Base-by-base conservation (phyloP, 371 early-diverging fungal genomes). In the Gilbertella persicaria region DNA sequence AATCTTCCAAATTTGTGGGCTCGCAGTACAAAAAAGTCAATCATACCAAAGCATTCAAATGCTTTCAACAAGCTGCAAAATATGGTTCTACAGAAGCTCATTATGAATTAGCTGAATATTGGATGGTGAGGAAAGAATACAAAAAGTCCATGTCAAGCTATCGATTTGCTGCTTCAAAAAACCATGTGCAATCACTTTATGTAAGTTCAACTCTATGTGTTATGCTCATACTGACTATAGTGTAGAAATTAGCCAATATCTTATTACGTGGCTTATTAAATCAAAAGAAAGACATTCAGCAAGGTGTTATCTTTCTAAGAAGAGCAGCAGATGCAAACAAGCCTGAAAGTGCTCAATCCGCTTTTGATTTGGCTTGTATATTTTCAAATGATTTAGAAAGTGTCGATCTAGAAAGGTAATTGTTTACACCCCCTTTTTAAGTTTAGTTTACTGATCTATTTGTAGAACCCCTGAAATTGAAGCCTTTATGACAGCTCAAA, bases 91-190 rank as follows among this genome's bases (percentile, higher is more conserved):
- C 51, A 2, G 72, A 75, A 14, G 69, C 66, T 4, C 60, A 67
- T 36, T 67, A 71, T 50, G 66, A 67, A 36, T 38, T 74, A 19
- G 75, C 64, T 4, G 60, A 64, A 41, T 69, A 62, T 20, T 69
- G 55, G 39, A 91, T 89, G 58, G 71, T 74, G 24, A 80, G 80
- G 43, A 79, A 79, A 50, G 84, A 88, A 47, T 68, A 62, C 29
- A 75, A 68, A 47, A 84, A 86, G 47, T 84, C 94, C 0, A 69
- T 90, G 19, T 78, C 85, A 48, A 84, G 84, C 59, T 94, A 89
- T 73, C 78, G 82, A 62, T 82, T 81, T 61, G 89, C 91, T 0
- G 90, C 93, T 6, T 75, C 81, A 41, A 71, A 87, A 47, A 81
- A 90, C 50, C 82, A 89, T 62, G 73, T 81, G 29, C 61, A 80